These are phyloP conservation scores for Citrus trifoliata DNA, from an alignment of 345 rosid genomes.

Conservation along the genomic window DNA sequence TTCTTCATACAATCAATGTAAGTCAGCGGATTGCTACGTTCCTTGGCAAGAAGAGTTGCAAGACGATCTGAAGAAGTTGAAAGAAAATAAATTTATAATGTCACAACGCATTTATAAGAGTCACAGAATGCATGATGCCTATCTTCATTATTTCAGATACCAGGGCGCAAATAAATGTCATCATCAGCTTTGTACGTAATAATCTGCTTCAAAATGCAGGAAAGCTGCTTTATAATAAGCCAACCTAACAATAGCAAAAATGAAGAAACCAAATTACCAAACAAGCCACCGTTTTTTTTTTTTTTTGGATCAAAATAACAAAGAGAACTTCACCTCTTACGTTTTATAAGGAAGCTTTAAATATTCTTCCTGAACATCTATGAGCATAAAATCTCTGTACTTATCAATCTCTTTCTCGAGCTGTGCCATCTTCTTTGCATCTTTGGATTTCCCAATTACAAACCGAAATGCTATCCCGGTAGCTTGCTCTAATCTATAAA, in stretches of 20 bases:
- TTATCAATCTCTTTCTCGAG: constrained; percentile 59
- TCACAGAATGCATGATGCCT: background rate
- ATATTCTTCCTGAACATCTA: constrained; percentile 72
- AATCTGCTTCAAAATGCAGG: constrained; percentile 72
- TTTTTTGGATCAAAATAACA: background rate
- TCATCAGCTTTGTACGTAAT: constrained; percentile 81
- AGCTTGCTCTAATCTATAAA: constrained; percentile 74
- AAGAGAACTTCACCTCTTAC: constrained; percentile 30
- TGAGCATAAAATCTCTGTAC: constrained; percentile 67
- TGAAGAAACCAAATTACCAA: background rate
- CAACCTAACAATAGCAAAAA: constrained; percentile 33
- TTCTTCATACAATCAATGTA: constrained; percentile 92
- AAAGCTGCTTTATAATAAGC: constrained; percentile 68
- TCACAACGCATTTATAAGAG: background rate
- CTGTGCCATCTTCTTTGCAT: constrained; percentile 56
- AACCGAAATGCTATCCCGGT: constrained; percentile 83
- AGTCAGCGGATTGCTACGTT: constrained; percentile 50
- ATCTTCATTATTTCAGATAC: constrained; percentile 23
- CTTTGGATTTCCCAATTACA: constrained; percentile 69
- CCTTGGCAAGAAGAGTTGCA: constrained; percentile 76
- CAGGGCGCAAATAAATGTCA: constrained; percentile 82
- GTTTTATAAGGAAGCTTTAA: constrained; percentile 67
- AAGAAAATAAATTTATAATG: too few relatives aligned
- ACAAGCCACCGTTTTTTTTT: background rate
- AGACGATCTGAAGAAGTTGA: constrained; percentile 59